phyloP scores from a whole-genome alignment of 169 alveolate species.

The Eimeria necatrix region DNA sequence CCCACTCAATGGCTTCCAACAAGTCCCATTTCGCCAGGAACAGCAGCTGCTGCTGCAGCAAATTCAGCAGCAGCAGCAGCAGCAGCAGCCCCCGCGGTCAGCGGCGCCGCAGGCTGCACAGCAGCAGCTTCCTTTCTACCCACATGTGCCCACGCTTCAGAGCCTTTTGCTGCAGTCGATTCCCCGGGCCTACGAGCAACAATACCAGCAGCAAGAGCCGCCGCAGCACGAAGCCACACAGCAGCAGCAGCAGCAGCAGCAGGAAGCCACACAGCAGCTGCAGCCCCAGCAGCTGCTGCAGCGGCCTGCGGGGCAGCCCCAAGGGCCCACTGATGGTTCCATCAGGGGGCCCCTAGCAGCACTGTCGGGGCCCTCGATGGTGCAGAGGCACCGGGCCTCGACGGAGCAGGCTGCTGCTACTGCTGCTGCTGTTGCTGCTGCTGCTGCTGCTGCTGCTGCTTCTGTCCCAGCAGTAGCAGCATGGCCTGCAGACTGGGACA shows the following conservation, averaged over 20 bases:
- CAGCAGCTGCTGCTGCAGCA: slow-evolving; percentile 23
- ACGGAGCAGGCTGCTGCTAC: slow-evolving; percentile 61
- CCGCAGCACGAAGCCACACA: no score
- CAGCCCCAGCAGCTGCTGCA: slow-evolving; percentile 1
- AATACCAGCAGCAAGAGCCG: slow-evolving; percentile 18
- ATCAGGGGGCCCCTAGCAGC: not conserved
- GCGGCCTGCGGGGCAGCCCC: not conserved
- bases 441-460: no score
- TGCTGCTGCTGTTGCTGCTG: slow-evolving; percentile 65
- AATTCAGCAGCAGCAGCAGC: slow-evolving; percentile 16
- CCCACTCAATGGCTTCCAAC: not conserved
- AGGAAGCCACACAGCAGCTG: not conserved
- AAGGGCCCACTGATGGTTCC: not conserved
- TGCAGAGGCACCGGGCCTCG: slow-evolving; percentile 47
- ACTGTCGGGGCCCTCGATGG: not conserved
- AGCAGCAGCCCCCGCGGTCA: slow-evolving; percentile 17
- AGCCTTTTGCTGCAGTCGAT: not conserved
- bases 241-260: not conserved
- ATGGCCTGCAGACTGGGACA: not conserved
- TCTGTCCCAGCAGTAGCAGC: slow-evolving; percentile 56
- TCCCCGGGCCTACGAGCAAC: not conserved
- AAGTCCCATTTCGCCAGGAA: not conserved
- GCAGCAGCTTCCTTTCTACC: not conserved
- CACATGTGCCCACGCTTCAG: not conserved
- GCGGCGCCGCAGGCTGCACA: not conserved